Evolutionary conservation across 1,139 yeast species (phyloP).

Genomic region (Kurtzmaniella quercitrusa): DNA sequence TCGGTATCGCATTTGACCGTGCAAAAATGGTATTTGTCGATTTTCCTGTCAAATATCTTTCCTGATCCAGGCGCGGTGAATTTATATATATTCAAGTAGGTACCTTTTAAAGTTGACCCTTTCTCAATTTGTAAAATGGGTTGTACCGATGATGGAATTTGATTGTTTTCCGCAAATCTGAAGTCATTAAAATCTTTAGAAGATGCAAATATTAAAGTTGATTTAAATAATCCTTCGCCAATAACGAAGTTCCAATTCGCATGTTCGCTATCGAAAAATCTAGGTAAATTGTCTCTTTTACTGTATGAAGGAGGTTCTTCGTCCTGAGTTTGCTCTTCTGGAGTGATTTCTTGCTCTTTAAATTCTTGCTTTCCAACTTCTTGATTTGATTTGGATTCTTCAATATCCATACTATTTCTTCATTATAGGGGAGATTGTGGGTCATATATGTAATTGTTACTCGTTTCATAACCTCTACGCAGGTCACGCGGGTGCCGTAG

Average conservation of each 20-base stretch:
- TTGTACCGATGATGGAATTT: no score
- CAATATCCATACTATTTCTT: no score
- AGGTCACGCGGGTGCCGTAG: background rate
- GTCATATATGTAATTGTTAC: no score
- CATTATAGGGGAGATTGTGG: no score
- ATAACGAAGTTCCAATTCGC: background rate
- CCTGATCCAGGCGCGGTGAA: conserved; percentile 3
- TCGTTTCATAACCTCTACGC: background rate
- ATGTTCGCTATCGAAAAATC: background rate
- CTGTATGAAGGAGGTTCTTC: background rate
- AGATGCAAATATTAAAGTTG: background rate
- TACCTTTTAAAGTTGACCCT: background rate
- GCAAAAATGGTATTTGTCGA: conserved; percentile 3
- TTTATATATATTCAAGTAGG: background rate
- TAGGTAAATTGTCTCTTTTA: background rate
- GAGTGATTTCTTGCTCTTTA: no score
- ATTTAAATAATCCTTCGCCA: background rate
- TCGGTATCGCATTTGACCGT: background rate
- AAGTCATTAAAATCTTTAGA: background rate
- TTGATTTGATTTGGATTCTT: no score
- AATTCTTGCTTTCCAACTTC: no score
- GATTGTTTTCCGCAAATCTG: background rate
- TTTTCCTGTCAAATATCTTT: conserved; percentile 2
- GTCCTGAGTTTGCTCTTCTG: background rate
- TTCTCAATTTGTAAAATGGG: background rate